These are phyloP conservation scores for Stemphylium vesicarium DNA, from an alignment of 2,329 filamentous ascomycete species.

Conservation along the genomic window DNA sequence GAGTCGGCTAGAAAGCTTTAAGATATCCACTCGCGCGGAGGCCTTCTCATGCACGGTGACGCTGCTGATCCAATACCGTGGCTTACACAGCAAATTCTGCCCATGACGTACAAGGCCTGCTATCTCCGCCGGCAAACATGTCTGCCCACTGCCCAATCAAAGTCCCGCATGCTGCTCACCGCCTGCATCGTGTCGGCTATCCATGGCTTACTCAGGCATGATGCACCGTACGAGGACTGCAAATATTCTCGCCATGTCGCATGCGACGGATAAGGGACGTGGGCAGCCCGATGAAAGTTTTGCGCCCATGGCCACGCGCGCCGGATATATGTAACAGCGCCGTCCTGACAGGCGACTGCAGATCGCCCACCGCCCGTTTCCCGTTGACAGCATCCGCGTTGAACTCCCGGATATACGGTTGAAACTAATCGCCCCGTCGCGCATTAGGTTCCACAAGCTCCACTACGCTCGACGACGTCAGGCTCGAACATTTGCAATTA, in stretches of 20 bases:
- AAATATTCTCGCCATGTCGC: slow-evolving; percentile 1
- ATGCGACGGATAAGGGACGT: background rate
- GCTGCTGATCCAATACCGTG: background rate
- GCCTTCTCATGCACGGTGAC: slow-evolving; percentile 8
- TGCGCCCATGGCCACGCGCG: background rate
- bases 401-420: slow-evolving; percentile 6
- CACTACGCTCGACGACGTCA: slow-evolving; percentile 14
- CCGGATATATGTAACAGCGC: background rate
- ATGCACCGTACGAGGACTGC: background rate
- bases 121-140: background rate
- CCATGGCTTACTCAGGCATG: slow-evolving; percentile 11
- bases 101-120: slow-evolving; percentile 1
- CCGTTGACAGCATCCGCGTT: background rate
- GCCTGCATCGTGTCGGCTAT: slow-evolving; percentile 4
- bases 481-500: slow-evolving; percentile 4
- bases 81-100: slow-evolving; percentile 10
- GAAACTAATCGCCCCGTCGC: slow-evolving; percentile 9
- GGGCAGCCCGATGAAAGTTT: background rate
- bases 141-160: slow-evolving; percentile 4
- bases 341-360: background rate
- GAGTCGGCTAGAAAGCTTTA: no score
- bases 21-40: no score
- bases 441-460: slow-evolving; percentile 8
- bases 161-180: background rate
- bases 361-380: background rate